Conservation (phyloP, 208 protist species). For the Tetramitus jugosus region DNA sequence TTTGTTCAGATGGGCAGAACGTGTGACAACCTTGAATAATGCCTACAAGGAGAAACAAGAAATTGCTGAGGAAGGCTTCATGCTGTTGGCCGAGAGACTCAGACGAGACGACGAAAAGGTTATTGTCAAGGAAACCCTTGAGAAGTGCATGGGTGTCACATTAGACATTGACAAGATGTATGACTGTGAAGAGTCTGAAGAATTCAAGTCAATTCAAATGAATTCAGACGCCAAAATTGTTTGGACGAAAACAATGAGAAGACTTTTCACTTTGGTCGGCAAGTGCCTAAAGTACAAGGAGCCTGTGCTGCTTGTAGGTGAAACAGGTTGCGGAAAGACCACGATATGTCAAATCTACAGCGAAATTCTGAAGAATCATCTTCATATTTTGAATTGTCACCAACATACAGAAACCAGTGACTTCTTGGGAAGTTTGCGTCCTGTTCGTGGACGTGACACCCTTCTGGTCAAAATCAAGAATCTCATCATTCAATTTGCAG, state of each 20-base stretch:
- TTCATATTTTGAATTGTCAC: constrained; percentile 98
- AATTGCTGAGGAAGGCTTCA: constrained; percentile 92
- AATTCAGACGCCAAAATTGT: constrained; percentile 68
- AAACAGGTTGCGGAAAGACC: constrained; percentile 97
- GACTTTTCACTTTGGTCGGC: constrained; percentile 89
- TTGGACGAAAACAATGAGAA: constrained; percentile 87
- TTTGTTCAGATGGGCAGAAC: constrained; percentile 98
- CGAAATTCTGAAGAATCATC: constrained; percentile 49
- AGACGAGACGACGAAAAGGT: constrained; percentile 81
- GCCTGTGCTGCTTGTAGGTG: constrained; percentile 94
- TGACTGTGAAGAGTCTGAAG: constrained; percentile 44
- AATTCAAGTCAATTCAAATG: background rate
- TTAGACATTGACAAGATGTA: constrained; percentile 59
- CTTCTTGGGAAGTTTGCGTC: constrained; percentile 87
- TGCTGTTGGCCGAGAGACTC: constrained; percentile 95
- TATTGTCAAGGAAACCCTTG: constrained; percentile 76
- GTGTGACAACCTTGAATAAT: constrained; percentile 47
- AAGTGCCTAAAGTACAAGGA: constrained; percentile 85
- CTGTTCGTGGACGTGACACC: constrained; percentile 63
- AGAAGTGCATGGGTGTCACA: constrained; percentile 47
- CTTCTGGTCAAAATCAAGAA: constrained; percentile 26
- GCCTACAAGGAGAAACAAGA: constrained; percentile 56
- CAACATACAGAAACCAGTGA: constrained; percentile 98
- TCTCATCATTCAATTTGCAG: background rate
- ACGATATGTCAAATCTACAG: constrained; percentile 92